These are phyloP conservation scores for Colletotrichum sp. DNA, from an alignment of 2,329 filamentous ascomycete genomes.

Conservation along the genomic window DNA sequence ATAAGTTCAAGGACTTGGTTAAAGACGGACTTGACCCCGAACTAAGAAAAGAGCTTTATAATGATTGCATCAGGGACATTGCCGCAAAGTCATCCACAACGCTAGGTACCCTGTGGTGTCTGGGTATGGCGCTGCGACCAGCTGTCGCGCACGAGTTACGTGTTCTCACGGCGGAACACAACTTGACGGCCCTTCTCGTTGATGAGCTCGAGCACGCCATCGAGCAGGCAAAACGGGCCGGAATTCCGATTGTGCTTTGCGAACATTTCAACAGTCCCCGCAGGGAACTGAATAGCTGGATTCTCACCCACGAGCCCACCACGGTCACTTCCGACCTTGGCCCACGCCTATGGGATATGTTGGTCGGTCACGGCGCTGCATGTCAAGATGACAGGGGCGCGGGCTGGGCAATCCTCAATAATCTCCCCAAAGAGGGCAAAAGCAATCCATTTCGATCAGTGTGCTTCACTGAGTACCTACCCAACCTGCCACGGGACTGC, in stretches of 20 bases:
- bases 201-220: slow-evolving; percentile 67
- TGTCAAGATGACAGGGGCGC: slow-evolving; percentile 65
- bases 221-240: slow-evolving; percentile 40
- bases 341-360: slow-evolving; percentile 70
- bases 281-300: slow-evolving; percentile 59
- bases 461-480: slow-evolving; percentile 63
- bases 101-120: slow-evolving; percentile 74
- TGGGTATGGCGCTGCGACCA: slow-evolving; percentile 54
- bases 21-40: slow-evolving; percentile 55
- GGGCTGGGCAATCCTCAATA: slow-evolving; percentile 72
- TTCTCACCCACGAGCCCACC: slow-evolving; percentile 66
- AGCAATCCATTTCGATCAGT: slow-evolving; percentile 61
- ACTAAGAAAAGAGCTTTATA: slow-evolving; percentile 67
- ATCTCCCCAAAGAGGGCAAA: slow-evolving; percentile 40
- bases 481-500: slow-evolving; percentile 58
- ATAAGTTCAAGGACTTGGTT: slow-evolving; percentile 67
- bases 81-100: slow-evolving; percentile 65
- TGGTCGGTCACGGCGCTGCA: slow-evolving; percentile 69
- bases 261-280: slow-evolving; percentile 56
- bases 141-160: slow-evolving; percentile 57
- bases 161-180: slow-evolving; percentile 63
- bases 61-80: slow-evolving; percentile 73
- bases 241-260: slow-evolving; percentile 49
- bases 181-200: slow-evolving; percentile 65
- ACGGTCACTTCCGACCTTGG: slow-evolving; percentile 68